phyloP scores from a whole-genome alignment of 257 asterid genomes.

The Handroanthus guayacan region DNA sequence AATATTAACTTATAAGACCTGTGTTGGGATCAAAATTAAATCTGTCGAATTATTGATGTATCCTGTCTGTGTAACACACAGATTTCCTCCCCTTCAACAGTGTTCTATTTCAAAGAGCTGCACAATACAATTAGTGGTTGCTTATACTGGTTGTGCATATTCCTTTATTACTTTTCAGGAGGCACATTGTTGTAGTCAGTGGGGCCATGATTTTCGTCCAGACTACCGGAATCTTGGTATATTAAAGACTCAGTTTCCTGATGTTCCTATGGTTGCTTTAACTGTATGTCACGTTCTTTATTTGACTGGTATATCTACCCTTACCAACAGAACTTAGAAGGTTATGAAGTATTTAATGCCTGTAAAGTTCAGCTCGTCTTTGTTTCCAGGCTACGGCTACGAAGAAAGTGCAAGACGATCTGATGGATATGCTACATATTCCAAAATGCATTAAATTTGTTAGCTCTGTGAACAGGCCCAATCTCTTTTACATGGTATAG shows the following conservation, averaged over 20 bases:
- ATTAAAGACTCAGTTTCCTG: slow-evolving; percentile 95
- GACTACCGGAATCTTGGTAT: slow-evolving; percentile 98
- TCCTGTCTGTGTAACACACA: slow-evolving; percentile 19
- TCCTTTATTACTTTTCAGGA: slow-evolving; percentile 63
- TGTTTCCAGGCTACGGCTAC: slow-evolving; percentile 92
- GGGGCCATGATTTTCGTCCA: slow-evolving; percentile 99
- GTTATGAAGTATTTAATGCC: slow-evolving; percentile 28
- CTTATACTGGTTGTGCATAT: slow-evolving; percentile 27
- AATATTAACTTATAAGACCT: background rate
- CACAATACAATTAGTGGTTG: slow-evolving; percentile 20
- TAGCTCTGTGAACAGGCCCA: slow-evolving; percentile 94
- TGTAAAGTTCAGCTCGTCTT: slow-evolving; percentile 34
- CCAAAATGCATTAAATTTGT: slow-evolving; percentile 81
- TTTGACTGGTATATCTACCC: slow-evolving; percentile 20
- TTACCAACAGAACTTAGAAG: slow-evolving; percentile 27
- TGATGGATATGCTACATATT: slow-evolving; percentile 87
- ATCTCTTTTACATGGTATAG: slow-evolving; percentile 89
- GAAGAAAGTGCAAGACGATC: slow-evolving; percentile 90
- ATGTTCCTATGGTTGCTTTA: slow-evolving; percentile 88
- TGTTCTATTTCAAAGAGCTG: slow-evolving; percentile 30
- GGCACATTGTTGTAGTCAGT: slow-evolving; percentile 99
- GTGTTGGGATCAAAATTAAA: background rate
- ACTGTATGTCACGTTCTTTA: slow-evolving; percentile 65
- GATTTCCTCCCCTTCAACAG: background rate
- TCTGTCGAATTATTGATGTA: slow-evolving; percentile 2